phyloP scores from a whole-genome alignment of 257 asterid genomes.

The Nicotiana sylvestris region DNA sequence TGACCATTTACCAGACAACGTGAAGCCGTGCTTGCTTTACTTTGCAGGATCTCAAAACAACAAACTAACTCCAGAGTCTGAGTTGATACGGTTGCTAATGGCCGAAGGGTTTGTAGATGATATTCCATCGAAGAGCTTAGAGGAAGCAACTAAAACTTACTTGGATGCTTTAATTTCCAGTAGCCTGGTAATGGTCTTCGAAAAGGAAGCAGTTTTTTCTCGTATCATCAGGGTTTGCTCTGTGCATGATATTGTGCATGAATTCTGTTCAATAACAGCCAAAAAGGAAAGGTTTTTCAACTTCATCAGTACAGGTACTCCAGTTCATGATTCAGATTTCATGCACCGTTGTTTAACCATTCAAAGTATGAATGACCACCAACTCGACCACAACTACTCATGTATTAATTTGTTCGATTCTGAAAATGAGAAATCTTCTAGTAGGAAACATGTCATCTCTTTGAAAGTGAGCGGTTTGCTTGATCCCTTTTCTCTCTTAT shows the following conservation, averaged over 20 bases:
- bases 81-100: constrained; percentile 21
- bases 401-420: not conserved
- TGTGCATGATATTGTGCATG: constrained; percentile 21
- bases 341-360: not conserved
- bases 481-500: not conserved
- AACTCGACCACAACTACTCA: not conserved
- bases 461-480: not conserved
- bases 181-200: constrained; percentile 17
- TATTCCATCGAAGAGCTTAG: not conserved
- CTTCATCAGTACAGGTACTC: not conserved
- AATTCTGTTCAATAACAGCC: constrained; percentile 12
- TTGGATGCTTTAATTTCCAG: constrained; percentile 18
- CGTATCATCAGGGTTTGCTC: not conserved
- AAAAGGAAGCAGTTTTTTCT: constrained; percentile 6
- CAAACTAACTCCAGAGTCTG: constrained; percentile 4
- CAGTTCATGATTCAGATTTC: not conserved
- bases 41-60: constrained; percentile 17
- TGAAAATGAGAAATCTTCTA: not conserved
- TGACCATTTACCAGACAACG: constrained; percentile 21
- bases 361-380: not conserved
- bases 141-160: constrained; percentile 18
- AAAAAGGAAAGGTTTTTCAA: constrained; percentile 2
- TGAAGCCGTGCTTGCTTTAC: constrained; percentile 31
- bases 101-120: constrained; percentile 32
- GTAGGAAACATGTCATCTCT: constrained; percentile 7